Evolutionary conservation across 225 moss, liverwort and hornwort genomes (phyloP).

Genomic region (Polytrichum commune): DNA sequence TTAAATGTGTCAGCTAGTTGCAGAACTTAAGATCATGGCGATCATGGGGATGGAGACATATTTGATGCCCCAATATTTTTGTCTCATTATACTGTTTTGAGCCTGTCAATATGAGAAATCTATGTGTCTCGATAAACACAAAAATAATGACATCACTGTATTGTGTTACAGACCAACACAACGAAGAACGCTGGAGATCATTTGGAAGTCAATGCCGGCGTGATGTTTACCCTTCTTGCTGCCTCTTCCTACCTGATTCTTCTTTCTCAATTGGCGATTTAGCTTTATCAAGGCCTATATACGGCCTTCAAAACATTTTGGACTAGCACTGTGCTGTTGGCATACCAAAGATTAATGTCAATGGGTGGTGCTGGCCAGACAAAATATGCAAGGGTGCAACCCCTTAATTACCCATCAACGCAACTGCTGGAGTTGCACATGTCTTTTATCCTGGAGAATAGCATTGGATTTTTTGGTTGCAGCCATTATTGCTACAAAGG

Average conservation of each 20-base stretch:
- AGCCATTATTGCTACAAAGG: too few species aligned
- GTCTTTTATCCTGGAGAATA: too few species aligned
- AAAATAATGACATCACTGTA: not conserved
- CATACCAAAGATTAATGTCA: too few species aligned
- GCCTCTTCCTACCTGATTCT: not conserved
- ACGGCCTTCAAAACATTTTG: too few species aligned
- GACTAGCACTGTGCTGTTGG: too few species aligned
- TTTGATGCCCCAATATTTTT: too few species aligned
- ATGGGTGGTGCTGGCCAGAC: too few species aligned
- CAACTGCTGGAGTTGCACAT: too few species aligned
- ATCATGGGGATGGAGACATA: too few species aligned
- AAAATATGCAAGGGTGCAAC: too few species aligned
- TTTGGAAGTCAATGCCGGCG: not conserved
- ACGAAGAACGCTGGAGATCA: not conserved
- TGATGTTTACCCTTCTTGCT: constrained; percentile 1
- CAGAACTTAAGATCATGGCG: not conserved
- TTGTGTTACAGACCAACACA: not conserved
- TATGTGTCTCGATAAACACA: not conserved
- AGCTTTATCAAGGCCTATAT: not conserved
- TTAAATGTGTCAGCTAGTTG: not conserved
- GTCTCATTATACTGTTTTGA: not conserved
- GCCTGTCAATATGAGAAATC: not conserved
- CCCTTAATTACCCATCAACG: too few species aligned
- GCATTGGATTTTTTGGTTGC: too few species aligned
- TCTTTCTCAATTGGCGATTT: not conserved